Conservation (phyloP, 176 grass and related monocot species). For the Oryza brachyantha region DNA sequence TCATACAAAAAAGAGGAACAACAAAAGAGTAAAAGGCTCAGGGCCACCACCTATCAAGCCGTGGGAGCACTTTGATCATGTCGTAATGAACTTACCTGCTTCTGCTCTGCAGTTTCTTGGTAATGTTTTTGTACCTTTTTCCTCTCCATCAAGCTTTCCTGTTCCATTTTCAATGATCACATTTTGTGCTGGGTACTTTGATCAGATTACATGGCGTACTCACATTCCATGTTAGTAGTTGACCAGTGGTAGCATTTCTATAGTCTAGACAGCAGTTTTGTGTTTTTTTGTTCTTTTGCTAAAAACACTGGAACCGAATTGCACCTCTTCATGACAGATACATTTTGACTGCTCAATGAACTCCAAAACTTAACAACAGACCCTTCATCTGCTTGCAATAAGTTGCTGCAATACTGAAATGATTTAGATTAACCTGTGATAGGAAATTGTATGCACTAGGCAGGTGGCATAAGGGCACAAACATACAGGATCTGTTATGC, state of each 20-base stretch:
- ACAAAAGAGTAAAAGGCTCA: constrained; percentile 66
- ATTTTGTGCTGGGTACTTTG: background rate
- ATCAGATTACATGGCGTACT: background rate
- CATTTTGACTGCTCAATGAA: background rate
- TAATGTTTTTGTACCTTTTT: constrained; percentile 29
- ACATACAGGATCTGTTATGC: background rate
- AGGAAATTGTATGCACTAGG: background rate
- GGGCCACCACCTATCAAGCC: constrained; percentile 44
- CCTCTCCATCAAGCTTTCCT: background rate
- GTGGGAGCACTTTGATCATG: constrained; percentile 83
- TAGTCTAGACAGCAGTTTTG: background rate
- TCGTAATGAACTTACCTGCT: constrained; percentile 97
- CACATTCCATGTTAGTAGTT: background rate
- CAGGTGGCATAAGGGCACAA: background rate
- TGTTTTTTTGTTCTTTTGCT: background rate
- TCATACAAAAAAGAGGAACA: constrained; percentile 57
- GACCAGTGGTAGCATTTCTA: background rate
- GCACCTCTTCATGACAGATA: background rate
- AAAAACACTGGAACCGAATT: background rate
- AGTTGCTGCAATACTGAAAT: background rate
- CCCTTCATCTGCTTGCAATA: background rate
- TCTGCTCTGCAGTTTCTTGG: constrained; percentile 85
- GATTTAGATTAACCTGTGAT: background rate
- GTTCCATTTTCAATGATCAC: background rate
- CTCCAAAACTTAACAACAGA: background rate